Base-by-base conservation (phyloP, 176 grass and related monocot species). In the Ampelocalamus luodianensis region DNA sequence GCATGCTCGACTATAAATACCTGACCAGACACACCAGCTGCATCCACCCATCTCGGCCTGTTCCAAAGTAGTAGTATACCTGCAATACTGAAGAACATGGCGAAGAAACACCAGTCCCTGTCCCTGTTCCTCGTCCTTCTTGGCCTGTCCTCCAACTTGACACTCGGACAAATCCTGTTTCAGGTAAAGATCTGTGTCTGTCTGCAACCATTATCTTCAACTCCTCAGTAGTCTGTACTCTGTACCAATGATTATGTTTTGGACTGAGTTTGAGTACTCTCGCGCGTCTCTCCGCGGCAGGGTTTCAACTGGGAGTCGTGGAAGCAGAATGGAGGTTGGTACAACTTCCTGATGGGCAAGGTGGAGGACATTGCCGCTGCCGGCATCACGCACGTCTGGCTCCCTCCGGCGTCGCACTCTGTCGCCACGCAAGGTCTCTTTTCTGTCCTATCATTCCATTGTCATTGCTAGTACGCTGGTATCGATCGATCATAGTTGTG, bases 271-370 rank as follows among this genome's bases (percentile, higher is more conserved):
- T 26, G 3, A 6, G 17, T 15, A 27, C 0, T 71, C 29, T 20
- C n/a, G 32, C 12, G 27, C 27, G 22, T 20, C 10, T 55, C n/a
- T 37, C 38, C 34, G 20, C 2, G 5, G 32, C 83, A 97, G 92
- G 95, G 92, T 15, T 97, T 97, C 85, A 97, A 94, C 78, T 97
- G 95, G 95, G 95, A 97, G 43, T 94, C 92, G n/a, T 97, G 90
- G 92, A 97, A 83, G 81, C 90, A 97, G 65, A 78, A 91, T 44
- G 95, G 92, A 3, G 90, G 95, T 1, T 94, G 89, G 90, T 94
- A 97, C 53, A 94, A 91, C 79, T 63, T 77, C 55, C 62, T 97
- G 46, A 93, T 82, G 84, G 42, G 74, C 75, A 89, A 94, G 81
- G 89, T 94, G 9, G 71, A 89, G 4, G 88, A 91, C 76, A 88